Evolutionary conservation across 2,329 filamentous ascomycete species (phyloP).

Genomic region (Cryoendolithus antarcticus): DNA sequence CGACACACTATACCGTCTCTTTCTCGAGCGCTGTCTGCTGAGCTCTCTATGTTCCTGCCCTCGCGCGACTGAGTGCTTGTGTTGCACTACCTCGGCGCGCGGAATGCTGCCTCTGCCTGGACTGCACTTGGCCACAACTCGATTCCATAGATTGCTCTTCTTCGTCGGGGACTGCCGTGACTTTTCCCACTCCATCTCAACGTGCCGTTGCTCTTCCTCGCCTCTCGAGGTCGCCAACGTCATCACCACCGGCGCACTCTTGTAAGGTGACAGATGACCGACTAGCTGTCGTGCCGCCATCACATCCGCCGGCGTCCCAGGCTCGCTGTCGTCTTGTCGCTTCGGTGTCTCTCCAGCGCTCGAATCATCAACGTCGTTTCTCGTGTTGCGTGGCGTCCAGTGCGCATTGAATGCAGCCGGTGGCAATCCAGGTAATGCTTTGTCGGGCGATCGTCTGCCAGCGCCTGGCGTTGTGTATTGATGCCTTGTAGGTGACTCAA

Average conservation of each 20-base stretch:
- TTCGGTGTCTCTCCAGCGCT: conserved; percentile 39
- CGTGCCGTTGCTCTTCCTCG: conserved; percentile 1
- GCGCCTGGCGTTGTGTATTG: background rate
- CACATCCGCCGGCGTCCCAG: conserved; percentile 6
- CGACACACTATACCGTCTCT: conserved; percentile 21
- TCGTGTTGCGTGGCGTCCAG: conserved; percentile 23
- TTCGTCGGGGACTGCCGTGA: conserved; percentile 11
- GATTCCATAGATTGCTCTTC: conserved; percentile 16
- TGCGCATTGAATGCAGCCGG: conserved; percentile 22
- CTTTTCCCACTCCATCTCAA: conserved; percentile 12
- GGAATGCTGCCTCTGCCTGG: conserved; percentile 28
- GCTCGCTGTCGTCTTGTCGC: conserved; percentile 25
- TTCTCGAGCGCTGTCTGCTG: conserved; percentile 13
- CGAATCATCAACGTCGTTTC: conserved; percentile 28
- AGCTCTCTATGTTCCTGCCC: conserved; percentile 18
- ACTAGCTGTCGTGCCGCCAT: conserved; percentile 2
- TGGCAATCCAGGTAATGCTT: too few relatives aligned
- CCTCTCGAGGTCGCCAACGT: conserved; percentile 5
- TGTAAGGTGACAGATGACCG: conserved; percentile 1
- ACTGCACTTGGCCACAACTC: conserved; percentile 13
- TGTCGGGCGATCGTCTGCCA: conserved; percentile 8
- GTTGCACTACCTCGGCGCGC: conserved; percentile 24
- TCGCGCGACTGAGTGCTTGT: conserved; percentile 26
- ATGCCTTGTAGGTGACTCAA: conserved; percentile 29
- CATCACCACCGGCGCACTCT: conserved; percentile 2